Evolutionary conservation across 2,329 filamentous ascomycete species (phyloP).

Genomic region (Clonostachys byssicola): DNA sequence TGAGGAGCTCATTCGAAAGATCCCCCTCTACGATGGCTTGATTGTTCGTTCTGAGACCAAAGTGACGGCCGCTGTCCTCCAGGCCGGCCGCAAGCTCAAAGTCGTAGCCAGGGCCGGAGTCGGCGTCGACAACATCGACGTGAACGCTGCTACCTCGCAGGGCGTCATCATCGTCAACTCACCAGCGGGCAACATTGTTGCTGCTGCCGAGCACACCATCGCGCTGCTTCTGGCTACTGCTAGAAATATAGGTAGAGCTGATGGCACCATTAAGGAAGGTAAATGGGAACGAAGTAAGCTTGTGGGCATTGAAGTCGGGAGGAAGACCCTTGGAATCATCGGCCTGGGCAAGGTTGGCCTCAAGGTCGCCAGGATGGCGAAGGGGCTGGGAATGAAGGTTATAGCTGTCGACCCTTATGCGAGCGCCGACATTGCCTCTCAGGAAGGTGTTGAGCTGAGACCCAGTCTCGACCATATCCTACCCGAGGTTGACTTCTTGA

Average conservation of each 20-base stretch:
- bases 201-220: slow-evolving; percentile 75
- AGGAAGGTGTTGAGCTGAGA: slow-evolving; percentile 63
- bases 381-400: slow-evolving; percentile 73
- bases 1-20: slow-evolving; percentile 60
- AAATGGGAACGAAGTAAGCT: slow-evolving; percentile 73
- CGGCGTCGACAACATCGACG: slow-evolving; percentile 79
- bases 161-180: slow-evolving; percentile 81
- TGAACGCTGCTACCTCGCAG: slow-evolving; percentile 64
- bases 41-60: slow-evolving; percentile 81
- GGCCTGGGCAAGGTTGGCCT: slow-evolving; percentile 81
- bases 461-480: slow-evolving; percentile 54
- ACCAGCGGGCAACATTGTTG: slow-evolving; percentile 75
- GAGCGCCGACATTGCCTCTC: slow-evolving; percentile 63
- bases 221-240: slow-evolving; percentile 71
- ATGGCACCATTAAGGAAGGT: slow-evolving; percentile 63
- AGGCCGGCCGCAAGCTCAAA: slow-evolving; percentile 63
- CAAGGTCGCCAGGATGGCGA: slow-evolving; percentile 75
- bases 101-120: slow-evolving; percentile 80
- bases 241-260: slow-evolving; percentile 68
- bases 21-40: slow-evolving; percentile 69
- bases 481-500: slow-evolving; percentile 68
- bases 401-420: slow-evolving; percentile 76
- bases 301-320: slow-evolving; percentile 73
- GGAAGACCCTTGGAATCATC: slow-evolving; percentile 72
- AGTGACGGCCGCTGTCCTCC: slow-evolving; percentile 65